These are phyloP conservation scores for Colletotrichum filicis DNA, from an alignment of 2,329 filamentous ascomycete genomes.

Conservation along the genomic window DNA sequence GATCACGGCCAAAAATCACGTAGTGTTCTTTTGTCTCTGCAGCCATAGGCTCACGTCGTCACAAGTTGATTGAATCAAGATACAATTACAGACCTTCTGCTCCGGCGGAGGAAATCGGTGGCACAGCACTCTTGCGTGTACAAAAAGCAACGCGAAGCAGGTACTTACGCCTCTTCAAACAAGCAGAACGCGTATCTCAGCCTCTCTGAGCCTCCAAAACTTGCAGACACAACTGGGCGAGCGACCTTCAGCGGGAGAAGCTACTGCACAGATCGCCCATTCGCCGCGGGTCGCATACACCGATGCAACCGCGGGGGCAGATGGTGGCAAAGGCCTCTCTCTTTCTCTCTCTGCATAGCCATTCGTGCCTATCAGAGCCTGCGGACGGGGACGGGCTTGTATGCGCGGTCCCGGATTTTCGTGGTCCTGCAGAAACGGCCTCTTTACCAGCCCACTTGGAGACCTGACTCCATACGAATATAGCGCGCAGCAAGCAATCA, in stretches of 20 bases:
- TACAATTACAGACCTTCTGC: background rate
- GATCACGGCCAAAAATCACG: background rate
- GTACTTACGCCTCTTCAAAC: background rate
- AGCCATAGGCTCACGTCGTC: background rate
- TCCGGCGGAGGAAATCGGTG: background rate
- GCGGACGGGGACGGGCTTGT: background rate
- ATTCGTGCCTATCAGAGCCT: background rate
- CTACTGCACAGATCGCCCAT: constrained; percentile 28
- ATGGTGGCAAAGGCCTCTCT: background rate
- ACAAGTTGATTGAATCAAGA: background rate
- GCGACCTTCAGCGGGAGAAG: background rate
- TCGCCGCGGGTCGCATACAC: constrained; percentile 24
- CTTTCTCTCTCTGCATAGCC: background rate
- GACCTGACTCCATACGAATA: background rate
- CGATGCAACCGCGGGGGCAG: constrained; percentile 19
- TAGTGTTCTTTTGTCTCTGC: background rate
- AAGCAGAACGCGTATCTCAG: background rate
- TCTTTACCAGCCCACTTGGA: background rate
- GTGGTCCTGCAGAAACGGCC: background rate
- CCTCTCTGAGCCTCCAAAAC: background rate
- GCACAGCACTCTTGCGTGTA: background rate
- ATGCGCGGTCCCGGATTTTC: background rate
- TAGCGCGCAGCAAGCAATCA: background rate
- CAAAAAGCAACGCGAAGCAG: background rate
- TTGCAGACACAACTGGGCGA: background rate